phyloP scores from a whole-genome alignment of 495 filamentous ascomycete genomes.

The Sordaria brevicollis region DNA sequence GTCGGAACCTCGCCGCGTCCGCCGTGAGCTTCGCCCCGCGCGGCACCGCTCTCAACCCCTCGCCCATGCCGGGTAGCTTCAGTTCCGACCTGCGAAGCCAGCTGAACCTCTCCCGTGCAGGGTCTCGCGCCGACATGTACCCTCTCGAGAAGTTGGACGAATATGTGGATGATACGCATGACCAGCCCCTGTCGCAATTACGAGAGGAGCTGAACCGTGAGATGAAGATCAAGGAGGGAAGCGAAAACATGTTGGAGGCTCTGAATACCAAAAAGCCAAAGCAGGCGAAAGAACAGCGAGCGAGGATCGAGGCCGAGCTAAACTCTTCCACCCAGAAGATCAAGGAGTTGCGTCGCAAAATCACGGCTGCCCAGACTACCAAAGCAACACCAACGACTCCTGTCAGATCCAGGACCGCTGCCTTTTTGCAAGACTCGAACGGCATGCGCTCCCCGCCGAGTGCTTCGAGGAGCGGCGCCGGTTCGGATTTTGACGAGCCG shows the following conservation, averaged over 20 bases:
- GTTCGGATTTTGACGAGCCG: slow-evolving; percentile 55
- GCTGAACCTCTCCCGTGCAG: slow-evolving; percentile 53
- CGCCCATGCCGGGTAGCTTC: slow-evolving; percentile 79
- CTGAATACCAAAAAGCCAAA: slow-evolving; percentile 91
- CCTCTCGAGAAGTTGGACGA: slow-evolving; percentile 53
- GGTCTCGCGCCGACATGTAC: slow-evolving; percentile 55
- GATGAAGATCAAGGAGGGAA: slow-evolving; percentile 93
- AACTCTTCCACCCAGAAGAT: slow-evolving; percentile 86
- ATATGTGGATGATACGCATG: slow-evolving; percentile 50
- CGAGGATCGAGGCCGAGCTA: slow-evolving; percentile 80
- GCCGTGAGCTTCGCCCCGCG: slow-evolving; percentile 51
- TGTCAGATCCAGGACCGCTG: slow-evolving; percentile 50
- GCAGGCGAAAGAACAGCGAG: slow-evolving; percentile 83
- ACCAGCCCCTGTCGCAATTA: slow-evolving; percentile 63
- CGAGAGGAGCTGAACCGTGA: slow-evolving; percentile 83
- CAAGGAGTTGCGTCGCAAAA: slow-evolving; percentile 65
- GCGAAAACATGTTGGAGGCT: slow-evolving; percentile 93
- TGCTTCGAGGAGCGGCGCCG: slow-evolving; percentile 37
- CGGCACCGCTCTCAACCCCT: slow-evolving; percentile 54
- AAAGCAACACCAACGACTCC: slow-evolving; percentile 63
- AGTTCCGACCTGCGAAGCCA: slow-evolving; percentile 79
- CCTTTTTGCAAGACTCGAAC: slow-evolving; percentile 48
- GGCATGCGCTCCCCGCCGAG: slow-evolving; percentile 57
- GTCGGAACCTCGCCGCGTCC: slow-evolving; percentile 49
- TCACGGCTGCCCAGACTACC: slow-evolving; percentile 55